Evolutionary conservation across 106 monocot genomes (phyloP).

Genomic region (Dendrobium catenatum): DNA sequence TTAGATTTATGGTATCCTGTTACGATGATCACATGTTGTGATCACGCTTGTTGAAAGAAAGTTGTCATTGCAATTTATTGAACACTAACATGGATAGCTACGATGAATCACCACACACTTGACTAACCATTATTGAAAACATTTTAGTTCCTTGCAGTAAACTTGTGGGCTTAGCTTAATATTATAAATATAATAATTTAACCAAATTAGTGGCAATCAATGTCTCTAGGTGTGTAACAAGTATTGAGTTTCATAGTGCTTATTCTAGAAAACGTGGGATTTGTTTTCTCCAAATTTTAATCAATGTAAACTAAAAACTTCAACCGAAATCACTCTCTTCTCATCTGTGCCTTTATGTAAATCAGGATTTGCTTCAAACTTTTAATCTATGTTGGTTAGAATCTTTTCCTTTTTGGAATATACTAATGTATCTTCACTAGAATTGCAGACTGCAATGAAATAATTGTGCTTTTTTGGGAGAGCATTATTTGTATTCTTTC

Average conservation of each 20-base stretch:
- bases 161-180: slow-evolving; percentile 1
- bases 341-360: neutral
- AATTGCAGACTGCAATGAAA: neutral
- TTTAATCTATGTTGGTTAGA: neutral
- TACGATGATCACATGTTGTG: neutral
- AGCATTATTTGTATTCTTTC: neutral
- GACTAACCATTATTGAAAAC: neutral
- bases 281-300: neutral
- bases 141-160: neutral
- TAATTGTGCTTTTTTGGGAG: neutral
- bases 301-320: neutral
- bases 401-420: neutral
- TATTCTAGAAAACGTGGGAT: neutral
- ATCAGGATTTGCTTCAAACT: neutral
- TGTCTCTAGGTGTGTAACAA: neutral
- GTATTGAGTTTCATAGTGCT: neutral
- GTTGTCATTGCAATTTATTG: neutral
- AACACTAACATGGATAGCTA: neutral
- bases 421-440: neutral
- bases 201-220: neutral
- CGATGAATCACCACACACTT: neutral
- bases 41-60: neutral
- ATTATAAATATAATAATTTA: neutral
- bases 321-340: neutral
- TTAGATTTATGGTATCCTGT: slow-evolving; percentile 1